phyloP scores from a whole-genome alignment of 2,329 filamentous ascomycete species.

The Coleophoma cylindrospora region DNA sequence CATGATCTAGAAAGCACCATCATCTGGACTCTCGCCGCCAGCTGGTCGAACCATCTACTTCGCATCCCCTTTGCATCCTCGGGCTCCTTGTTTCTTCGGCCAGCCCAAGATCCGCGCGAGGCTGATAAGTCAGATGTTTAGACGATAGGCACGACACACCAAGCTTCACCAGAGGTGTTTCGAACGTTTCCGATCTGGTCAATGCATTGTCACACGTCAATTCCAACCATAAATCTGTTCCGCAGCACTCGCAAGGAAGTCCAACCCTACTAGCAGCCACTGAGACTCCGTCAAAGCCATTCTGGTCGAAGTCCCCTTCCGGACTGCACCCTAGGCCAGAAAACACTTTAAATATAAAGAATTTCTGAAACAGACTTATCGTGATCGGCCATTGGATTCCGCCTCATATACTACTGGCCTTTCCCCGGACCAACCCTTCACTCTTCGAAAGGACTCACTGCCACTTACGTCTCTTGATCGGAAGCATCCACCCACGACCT shows the following conservation, averaged over 20 bases:
- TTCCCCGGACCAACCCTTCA: not conserved
- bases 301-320: slow-evolving; percentile 16
- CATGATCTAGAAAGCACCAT: too few relatives aligned
- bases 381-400: slow-evolving; percentile 17
- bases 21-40: too few relatives aligned
- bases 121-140: slow-evolving; percentile 23
- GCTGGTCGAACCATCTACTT: too few relatives aligned
- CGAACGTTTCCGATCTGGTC: slow-evolving; percentile 26
- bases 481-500: too few relatives aligned
- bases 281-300: slow-evolving; percentile 19
- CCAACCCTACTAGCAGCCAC: slow-evolving; percentile 12
- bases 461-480: too few relatives aligned
- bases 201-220: slow-evolving; percentile 26
- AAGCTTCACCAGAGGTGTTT: slow-evolving; percentile 25
- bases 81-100: slow-evolving; percentile 16
- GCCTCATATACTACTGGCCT: slow-evolving; percentile 16
- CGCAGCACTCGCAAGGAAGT: slow-evolving; percentile 1
- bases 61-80: not conserved
- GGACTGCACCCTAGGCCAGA: slow-evolving; percentile 12
- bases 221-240: slow-evolving; percentile 16
- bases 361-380: slow-evolving; percentile 20
- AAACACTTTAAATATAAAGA: slow-evolving; percentile 16
- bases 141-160: slow-evolving; percentile 20
- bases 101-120: slow-evolving; percentile 17
- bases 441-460: not conserved